Base-by-base conservation (phyloP, 2,329 filamentous ascomycete genomes). In the Taxawa tesnikishii region DNA sequence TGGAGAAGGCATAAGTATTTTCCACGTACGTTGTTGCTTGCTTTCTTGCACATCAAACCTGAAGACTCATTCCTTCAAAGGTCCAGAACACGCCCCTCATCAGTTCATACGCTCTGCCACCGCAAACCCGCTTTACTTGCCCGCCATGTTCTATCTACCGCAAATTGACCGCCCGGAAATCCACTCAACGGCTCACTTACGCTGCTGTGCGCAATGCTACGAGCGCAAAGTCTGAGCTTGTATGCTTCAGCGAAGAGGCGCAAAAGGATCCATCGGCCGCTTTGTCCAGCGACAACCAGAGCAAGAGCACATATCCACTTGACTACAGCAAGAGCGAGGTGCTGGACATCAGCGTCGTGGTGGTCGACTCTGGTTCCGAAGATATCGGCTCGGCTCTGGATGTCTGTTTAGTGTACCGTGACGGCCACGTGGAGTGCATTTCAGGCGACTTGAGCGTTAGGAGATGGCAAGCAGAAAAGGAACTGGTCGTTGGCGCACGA, bases 1-100 rank as follows among this genome's bases (percentile, higher is more conserved):
- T 47, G 71, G 72, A 24, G 70, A 77, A 47, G 67, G 68, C 17
- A 55, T 78, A 30, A 74, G 68, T 40, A 66, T 78, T 21, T 76
- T 76, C 54, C 72, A 73, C 53, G 73, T 76, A 58, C 29, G 53
- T 18, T n/a, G 7, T 5, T 13, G 5, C 16, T 10, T 6, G 13
- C 14, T 5, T 6, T 5, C 2, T 23, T 8, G 5, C 28, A 12
- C 16, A 27, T 28, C 23, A 11, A 19, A 4, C 3, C 9, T 26
- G 18, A 6, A 26, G 16, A 16, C 32, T 31, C 13, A 40, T 19
- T 26, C 2, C n/a, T 12, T 16, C 17, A 8, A 36, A 77, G 73
- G 55, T 75, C 14, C 69, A 74, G 62, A 71, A 67, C 31, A 70
- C 73, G 6, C 70, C 67, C 43, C 60, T 73, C 6, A 59, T 73